Evolutionary conservation across 2,329 filamentous ascomycete species (phyloP), one percentile per base, ranked within the genome.

Genomic region (Clarireedia sp.): DNA sequence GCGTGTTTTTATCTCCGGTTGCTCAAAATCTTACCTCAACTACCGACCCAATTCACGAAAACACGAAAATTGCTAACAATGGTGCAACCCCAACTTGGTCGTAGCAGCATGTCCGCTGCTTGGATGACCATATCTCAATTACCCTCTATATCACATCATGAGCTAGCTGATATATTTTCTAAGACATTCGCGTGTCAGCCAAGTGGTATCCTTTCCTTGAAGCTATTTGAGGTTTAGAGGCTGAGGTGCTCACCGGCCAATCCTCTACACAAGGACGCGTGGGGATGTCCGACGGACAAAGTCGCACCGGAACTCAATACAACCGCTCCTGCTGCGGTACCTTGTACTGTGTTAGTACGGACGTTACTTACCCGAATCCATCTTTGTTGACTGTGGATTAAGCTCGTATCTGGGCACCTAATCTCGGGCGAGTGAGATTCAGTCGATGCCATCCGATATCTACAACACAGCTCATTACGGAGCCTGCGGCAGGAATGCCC

Each of bases 201-300:
- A 37, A 50, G 45, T 16, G 43, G 19, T 19, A 50, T 24, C 26
- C 38, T 44, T 47, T 36, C 19, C 9, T 33, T 44, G 16, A 37
- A 23, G 26, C 19, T n/a, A 24, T 19, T 23, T 55, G 37, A 43
- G n/a, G 33, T 24, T 36, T 40, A 37, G 24, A 44, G 46, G 52
- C 52, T 43, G 52, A 38, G 37, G 24, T 48, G 37, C 38, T 55
- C 52, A 44, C 29, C 29, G 3, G 48, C 24, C 12, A 55, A 17
- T 10, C 14, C 19, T 14, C 14, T 19, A 26, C 16, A 36, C 17
- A 44, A 48, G 37, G 14, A 29, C 38, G 46, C 52, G 52, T 55
- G 52, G 52, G 52, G 52, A 55, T 55, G 52, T 55, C 52, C 52
- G 52, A 48, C 52, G 52, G 52, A 55, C 52, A 55, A 50, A 50